Evolutionary conservation across 345 rosid species (phyloP).

Genomic region (Hibiscus syriacus): DNA sequence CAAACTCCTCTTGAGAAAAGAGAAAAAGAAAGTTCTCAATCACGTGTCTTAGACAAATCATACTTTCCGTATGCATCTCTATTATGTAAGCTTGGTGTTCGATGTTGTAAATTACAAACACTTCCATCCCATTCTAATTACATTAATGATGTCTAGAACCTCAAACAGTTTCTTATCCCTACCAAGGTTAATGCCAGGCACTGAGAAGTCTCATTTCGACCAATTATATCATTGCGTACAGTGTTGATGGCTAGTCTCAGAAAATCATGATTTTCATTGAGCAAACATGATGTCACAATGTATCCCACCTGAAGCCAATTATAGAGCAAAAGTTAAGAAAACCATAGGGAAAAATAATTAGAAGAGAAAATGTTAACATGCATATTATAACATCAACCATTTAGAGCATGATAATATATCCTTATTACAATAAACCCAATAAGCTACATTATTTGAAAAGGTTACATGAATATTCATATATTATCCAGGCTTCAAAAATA

Average conservation of each 20-base stretch:
- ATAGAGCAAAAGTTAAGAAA: too few species aligned
- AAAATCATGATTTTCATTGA: too few species aligned
- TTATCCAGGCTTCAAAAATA: not conserved
- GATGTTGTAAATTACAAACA: not conserved
- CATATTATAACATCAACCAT: not conserved
- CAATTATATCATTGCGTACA: too few species aligned
- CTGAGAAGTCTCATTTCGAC: conserved; percentile 90
- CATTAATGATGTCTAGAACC: not conserved
- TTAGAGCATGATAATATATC: not conserved
- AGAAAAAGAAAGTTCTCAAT: not conserved
- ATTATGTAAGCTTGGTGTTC: not conserved
- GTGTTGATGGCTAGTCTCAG: too few species aligned
- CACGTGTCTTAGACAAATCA: too few species aligned
- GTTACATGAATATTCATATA: not conserved
- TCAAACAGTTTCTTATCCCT: conserved; percentile 19
- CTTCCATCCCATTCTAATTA: not conserved
- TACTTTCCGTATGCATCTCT: too few species aligned
- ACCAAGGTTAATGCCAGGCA: conserved; percentile 99
- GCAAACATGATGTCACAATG: conserved; percentile 95
- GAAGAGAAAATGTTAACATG: not conserved
- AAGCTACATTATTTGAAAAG: not conserved
- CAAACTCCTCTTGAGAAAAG: not conserved
- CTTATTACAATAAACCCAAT: not conserved
- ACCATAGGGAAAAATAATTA: conserved; percentile 12
- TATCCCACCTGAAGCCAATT: conserved; percentile 99